These are phyloP conservation scores for Knufia fluminis DNA, from an alignment of 2,329 filamentous ascomycete genomes.

Conservation along the genomic window DNA sequence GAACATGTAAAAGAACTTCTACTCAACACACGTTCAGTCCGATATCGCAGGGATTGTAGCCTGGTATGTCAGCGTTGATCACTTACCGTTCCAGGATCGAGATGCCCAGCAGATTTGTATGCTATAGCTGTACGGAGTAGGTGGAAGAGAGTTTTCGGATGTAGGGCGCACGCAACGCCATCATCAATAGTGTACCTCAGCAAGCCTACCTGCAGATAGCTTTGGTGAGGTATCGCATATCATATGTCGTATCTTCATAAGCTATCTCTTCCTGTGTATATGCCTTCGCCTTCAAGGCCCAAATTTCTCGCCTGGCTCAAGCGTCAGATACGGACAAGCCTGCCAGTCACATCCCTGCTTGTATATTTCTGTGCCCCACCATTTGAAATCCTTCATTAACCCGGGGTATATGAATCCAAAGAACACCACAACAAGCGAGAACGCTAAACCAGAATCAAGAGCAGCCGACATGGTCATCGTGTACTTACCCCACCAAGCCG, in stretches of 20 bases:
- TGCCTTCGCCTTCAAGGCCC: constrained; percentile 7
- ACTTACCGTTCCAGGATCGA: background rate
- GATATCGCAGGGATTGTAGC: background rate
- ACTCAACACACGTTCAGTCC: background rate
- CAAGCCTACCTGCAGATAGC: no score
- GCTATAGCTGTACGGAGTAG: no score
- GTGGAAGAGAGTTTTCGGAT: no score
- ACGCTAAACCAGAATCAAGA: constrained; percentile 71
- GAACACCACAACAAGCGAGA: constrained; percentile 74
- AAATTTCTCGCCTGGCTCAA: constrained; percentile 57
- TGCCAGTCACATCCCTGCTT: constrained; percentile 79
- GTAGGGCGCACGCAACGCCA: no score
- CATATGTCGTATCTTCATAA: no score
- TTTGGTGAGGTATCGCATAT: no score
- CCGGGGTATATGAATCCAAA: constrained; percentile 80
- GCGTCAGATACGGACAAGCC: constrained; percentile 60
- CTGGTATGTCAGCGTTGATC: background rate
- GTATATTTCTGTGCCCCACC: constrained; percentile 85
- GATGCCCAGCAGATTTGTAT: no score
- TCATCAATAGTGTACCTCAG: no score
- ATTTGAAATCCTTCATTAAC: constrained; percentile 61
- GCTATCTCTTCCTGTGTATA: background rate
- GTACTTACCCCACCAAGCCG: constrained; percentile 82
- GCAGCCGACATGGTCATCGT: constrained; percentile 82
- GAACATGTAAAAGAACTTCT: background rate